These are phyloP conservation scores for Echeveria elegans DNA, from an alignment of 164 flowering plant species.

Conservation along the genomic window DNA sequence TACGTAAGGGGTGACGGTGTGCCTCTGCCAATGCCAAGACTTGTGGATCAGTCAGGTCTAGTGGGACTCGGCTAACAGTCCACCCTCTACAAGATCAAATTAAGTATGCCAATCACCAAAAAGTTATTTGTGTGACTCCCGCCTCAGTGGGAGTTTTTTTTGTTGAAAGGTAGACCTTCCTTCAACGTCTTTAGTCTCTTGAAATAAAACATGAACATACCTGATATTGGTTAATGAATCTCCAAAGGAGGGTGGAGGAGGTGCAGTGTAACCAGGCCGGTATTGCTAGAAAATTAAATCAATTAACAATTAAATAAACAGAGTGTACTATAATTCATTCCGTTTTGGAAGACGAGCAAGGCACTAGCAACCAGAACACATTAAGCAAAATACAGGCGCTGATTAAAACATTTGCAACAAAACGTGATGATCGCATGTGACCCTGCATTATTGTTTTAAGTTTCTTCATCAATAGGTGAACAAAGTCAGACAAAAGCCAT, in stretches of 20 bases:
- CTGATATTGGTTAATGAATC: slow-evolving; percentile 77
- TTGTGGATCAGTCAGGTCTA: slow-evolving; percentile 76
- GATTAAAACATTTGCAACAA: no score
- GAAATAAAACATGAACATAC: slow-evolving; percentile 22
- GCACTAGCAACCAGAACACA: not conserved
- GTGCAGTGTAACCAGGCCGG: slow-evolving; percentile 81
- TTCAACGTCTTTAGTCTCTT: not conserved
- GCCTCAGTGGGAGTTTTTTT: not conserved
- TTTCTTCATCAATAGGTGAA: no score
- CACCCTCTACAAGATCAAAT: slow-evolving; percentile 55
- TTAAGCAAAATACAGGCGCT: slow-evolving; percentile 3
- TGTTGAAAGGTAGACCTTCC: not conserved
- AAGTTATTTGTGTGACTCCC: not conserved
- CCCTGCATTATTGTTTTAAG: no score
- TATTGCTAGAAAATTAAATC: slow-evolving; percentile 44
- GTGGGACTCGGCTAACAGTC: slow-evolving; percentile 73
- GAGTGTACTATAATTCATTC: not conserved
- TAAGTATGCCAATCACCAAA: not conserved
- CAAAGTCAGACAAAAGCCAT: no score
- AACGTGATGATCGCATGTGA: no score
- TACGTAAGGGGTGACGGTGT: slow-evolving; percentile 63
- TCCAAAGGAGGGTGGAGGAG: slow-evolving; percentile 43
- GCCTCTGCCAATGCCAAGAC: slow-evolving; percentile 93
- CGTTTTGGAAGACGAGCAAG: not conserved
- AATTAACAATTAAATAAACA: not conserved